Base-by-base conservation (phyloP, 2,329 filamentous ascomycete species). In the Sclerotiophoma versabilis region DNA sequence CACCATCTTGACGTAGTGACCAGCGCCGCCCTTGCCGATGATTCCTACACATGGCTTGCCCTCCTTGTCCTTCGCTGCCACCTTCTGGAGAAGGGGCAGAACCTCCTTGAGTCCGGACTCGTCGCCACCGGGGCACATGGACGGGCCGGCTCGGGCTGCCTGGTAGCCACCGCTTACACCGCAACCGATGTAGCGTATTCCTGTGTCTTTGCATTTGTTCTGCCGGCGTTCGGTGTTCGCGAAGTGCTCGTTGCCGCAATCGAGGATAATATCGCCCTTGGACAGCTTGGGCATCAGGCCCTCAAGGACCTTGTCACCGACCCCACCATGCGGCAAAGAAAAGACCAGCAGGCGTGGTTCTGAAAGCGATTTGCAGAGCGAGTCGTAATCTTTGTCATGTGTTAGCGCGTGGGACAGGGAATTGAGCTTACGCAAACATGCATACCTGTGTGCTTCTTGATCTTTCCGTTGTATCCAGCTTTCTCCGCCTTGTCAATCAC, bases 1-100 rank as follows among this genome's bases (percentile, higher is more conserved):
- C 4, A 90, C 81, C 87, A 90, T 91, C 76, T 91, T 91, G 33
- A 90, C 86, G 64, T 87, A 91, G 69, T 91, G 87, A 0, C 88
- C 88, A 1, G 83, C 81, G 1, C 87, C 87, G 0, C 83, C 83
- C 2, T 83, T 81, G 0, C 88, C 87, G 39, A 87, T 79, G 22
- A 80, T 78, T 0, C 76, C 82, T 0, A 88, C 85, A 61, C 87
- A 90, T 0, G 86, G 80, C 10, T 78, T 80, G 0, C 84, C 84
- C 4, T 83, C 76, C 29, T 76, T 75, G 49, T 87, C 86, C 63
- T 87, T 88, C 1, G 87, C 87, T 0, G 87, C 83, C 38, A 89
- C 81, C 33, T 79, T 81, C 57, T 83, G 73, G 1, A 90, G 73
- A 11, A 90, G 75, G 0, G 88, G 87, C 59, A 90, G 76, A 0